Evolutionary conservation across 129 eudicot species (phyloP).

Genomic region (Pulicaria dysenterica): DNA sequence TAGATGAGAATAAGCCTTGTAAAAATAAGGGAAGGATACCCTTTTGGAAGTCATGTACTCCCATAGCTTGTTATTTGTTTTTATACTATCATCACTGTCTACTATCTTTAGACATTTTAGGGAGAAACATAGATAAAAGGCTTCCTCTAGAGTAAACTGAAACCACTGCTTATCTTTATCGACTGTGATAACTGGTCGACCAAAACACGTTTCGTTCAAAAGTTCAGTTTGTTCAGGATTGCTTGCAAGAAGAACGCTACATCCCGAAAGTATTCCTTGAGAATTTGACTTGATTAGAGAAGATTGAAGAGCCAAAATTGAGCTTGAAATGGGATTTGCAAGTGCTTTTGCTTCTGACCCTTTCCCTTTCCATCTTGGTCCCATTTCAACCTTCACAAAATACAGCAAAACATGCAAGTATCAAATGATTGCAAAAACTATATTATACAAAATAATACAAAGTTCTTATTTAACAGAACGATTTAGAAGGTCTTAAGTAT

Average conservation of each 20-base stretch:
- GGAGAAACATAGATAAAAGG: constrained; percentile 52
- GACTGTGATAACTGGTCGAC: constrained; percentile 54
- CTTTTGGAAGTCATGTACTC: constrained; percentile 43
- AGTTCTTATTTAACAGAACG: background rate
- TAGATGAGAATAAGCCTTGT: constrained; percentile 70
- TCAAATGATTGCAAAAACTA: no score
- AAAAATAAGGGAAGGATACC: constrained; percentile 38
- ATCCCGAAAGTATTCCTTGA: constrained; percentile 55
- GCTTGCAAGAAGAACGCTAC: constrained; percentile 51
- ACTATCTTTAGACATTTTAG: constrained; percentile 54
- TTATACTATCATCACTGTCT: constrained; percentile 30
- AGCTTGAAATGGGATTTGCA: constrained; percentile 67
- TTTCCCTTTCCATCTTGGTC: constrained; percentile 89
- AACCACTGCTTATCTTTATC: constrained; percentile 73
- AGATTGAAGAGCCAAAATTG: constrained; percentile 49
- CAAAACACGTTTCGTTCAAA: constrained; percentile 67
- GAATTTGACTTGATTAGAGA: constrained; percentile 50
- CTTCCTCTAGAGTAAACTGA: constrained; percentile 66
- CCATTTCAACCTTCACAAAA: constrained; percentile 46
- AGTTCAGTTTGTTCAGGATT: constrained; percentile 61
- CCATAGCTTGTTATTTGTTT: constrained; percentile 57
- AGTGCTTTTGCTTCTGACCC: constrained; percentile 69
- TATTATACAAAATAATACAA: background rate
- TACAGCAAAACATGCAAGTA: background rate
- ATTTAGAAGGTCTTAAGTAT: background rate